Conservation (phyloP, 305 asterid species). For the Fraxinus sp. region DNA sequence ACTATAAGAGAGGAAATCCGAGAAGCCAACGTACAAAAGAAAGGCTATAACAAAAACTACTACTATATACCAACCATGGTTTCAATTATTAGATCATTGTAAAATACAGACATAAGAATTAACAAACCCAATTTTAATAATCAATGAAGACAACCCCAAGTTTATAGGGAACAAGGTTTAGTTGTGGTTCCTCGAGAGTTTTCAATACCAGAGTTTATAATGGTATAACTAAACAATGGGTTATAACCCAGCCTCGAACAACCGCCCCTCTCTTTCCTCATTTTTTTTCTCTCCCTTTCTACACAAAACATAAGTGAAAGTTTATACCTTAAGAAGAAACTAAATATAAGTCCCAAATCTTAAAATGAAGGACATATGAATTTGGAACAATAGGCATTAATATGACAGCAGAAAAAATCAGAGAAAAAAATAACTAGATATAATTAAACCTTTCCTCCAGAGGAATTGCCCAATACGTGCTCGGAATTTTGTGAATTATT, state of each 20-base stretch:
- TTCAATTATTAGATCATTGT: not conserved
- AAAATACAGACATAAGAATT: not conserved
- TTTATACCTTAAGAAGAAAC: not conserved
- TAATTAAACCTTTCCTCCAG: conserved; percentile 21
- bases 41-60: not conserved
- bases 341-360: not conserved
- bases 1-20: not conserved
- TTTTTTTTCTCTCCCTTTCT: not conserved
- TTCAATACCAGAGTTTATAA: not conserved
- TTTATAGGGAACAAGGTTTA: not conserved
- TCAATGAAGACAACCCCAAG: not conserved
- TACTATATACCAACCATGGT: not conserved
- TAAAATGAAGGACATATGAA: not conserved
- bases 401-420: not conserved
- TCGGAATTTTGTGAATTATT: conserved; percentile 1
- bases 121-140: not conserved
- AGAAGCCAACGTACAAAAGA: not conserved
- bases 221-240: not conserved
- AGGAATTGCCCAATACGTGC: conserved; percentile 16
- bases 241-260: not conserved
- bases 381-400: not conserved
- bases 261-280: not conserved
- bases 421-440: not conserved
- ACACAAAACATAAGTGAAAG: not conserved
- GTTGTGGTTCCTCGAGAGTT: not conserved